Evolutionary conservation across 106 monocot genomes (phyloP).

Genomic region (Dendrobium chrysotoxum): DNA sequence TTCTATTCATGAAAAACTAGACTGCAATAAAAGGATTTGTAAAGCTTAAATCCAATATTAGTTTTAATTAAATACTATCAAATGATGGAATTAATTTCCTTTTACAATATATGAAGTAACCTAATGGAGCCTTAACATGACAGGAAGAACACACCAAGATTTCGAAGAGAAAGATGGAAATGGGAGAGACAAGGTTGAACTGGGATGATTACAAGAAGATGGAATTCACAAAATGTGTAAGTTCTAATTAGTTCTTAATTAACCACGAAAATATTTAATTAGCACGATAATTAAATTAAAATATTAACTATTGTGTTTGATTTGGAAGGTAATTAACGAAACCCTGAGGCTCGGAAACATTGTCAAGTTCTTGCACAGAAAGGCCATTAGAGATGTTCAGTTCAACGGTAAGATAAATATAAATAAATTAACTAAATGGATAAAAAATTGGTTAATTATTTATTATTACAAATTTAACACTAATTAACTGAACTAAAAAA

Average conservation of each 20-base stretch:
- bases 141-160: conserved; percentile 45
- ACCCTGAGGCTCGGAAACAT: conserved; percentile 55
- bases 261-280: not conserved
- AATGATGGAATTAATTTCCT: no score
- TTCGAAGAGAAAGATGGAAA: conserved; percentile 20
- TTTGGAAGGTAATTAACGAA: conserved; percentile 40
- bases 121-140: not conserved
- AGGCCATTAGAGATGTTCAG: conserved; percentile 31
- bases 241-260: conserved; percentile 3
- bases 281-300: not conserved
- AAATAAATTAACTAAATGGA: not conserved
- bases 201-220: conserved; percentile 64
- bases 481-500: no score
- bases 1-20: no score
- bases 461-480: no score
- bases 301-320: not conserved
- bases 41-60: no score
- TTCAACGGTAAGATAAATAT: conserved; percentile 30
- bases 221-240: conserved; percentile 60
- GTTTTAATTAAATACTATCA: no score
- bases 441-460: no score
- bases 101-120: no score
- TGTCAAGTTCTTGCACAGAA: conserved; percentile 49
- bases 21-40: no score
- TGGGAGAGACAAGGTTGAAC: conserved; percentile 22